Percentiles rank a stretch among this genome's conserved stretches.
These are phyloP conservation scores for Oryza officinalis DNA, from an alignment of 176 grass and related monocot genomes.

Conservation along the genomic window DNA sequence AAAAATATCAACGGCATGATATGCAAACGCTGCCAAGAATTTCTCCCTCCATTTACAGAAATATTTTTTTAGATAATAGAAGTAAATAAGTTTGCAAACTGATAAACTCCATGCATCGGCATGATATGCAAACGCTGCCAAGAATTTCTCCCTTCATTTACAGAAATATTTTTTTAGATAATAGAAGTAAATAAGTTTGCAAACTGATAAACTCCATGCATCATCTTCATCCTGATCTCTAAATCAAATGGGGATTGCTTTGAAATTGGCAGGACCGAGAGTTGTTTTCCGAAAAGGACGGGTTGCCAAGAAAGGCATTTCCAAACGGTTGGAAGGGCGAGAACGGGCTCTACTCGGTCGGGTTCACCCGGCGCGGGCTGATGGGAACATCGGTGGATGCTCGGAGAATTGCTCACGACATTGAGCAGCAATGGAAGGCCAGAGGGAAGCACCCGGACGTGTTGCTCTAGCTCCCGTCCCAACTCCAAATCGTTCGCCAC, in stretches of 20 bases:
- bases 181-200: neutral
- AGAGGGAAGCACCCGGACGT: conserved; percentile 18
- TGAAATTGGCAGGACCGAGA: conserved; percentile 60
- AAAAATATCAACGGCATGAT: neutral
- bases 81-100: neutral
- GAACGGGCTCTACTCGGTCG: conserved; percentile 74
- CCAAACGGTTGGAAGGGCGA: conserved; percentile 88
- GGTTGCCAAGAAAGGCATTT: conserved; percentile 78
- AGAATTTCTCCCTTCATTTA: neutral
- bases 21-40: neutral
- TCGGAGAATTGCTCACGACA: conserved; percentile 68
- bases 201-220: neutral
- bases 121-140: neutral
- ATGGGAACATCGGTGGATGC: conserved; percentile 80
- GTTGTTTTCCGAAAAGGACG: conserved; percentile 86
- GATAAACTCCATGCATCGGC: neutral
- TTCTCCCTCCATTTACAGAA: too few species aligned
- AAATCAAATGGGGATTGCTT: conserved; percentile 16
- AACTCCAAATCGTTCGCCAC: conserved; percentile 3
- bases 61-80: neutral
- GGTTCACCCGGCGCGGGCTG: conserved; percentile 72
- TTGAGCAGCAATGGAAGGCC: conserved; percentile 61
- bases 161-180: neutral
- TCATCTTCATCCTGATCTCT: conserved; percentile 13
- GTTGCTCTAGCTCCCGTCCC: conserved; percentile 1